Conservation (phyloP, 495 filamentous ascomycete species). For the Recurvomyces mirabilis region DNA sequence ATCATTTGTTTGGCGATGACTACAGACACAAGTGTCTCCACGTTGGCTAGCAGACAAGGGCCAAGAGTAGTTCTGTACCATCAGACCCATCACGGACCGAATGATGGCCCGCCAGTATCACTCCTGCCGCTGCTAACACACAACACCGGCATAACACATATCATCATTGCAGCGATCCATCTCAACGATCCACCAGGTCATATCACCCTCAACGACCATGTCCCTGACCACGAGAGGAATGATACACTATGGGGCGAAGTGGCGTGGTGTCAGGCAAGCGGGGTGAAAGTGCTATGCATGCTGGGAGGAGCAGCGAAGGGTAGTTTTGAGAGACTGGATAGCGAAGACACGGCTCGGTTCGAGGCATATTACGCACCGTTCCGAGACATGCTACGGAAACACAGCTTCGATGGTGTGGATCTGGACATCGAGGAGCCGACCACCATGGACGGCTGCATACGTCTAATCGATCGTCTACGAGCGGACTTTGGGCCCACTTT, state of each 20-base stretch:
- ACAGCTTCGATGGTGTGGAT: constrained; percentile 34
- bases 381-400: constrained; percentile 23
- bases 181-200: constrained; percentile 34
- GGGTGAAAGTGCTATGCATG: constrained; percentile 36
- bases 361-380: constrained; percentile 35
- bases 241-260: constrained; percentile 33
- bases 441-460: constrained; percentile 22
- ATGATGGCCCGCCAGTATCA: constrained; percentile 27
- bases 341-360: constrained; percentile 26
- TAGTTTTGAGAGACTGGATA: constrained; percentile 29
- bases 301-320: constrained; percentile 37
- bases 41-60: too few relatives aligned
- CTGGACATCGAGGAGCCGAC: constrained; percentile 37
- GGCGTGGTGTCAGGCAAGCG: constrained; percentile 31
- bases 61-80: constrained; percentile 34
- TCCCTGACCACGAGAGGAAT: constrained; percentile 23
- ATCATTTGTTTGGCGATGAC: too few relatives aligned
- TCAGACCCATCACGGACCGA: constrained; percentile 33
- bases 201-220: constrained; percentile 37
- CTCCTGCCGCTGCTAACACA: constrained; percentile 36
- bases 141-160: constrained; percentile 35
- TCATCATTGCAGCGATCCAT: constrained; percentile 37
- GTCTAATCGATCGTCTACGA: constrained; percentile 32
- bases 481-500: constrained; percentile 36
- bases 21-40: too few relatives aligned